Evolutionary conservation across 2,329 filamentous ascomycete genomes (phyloP), one percentile per base, ranked within the genome.

Genomic region (Cercospora brassicicola): DNA sequence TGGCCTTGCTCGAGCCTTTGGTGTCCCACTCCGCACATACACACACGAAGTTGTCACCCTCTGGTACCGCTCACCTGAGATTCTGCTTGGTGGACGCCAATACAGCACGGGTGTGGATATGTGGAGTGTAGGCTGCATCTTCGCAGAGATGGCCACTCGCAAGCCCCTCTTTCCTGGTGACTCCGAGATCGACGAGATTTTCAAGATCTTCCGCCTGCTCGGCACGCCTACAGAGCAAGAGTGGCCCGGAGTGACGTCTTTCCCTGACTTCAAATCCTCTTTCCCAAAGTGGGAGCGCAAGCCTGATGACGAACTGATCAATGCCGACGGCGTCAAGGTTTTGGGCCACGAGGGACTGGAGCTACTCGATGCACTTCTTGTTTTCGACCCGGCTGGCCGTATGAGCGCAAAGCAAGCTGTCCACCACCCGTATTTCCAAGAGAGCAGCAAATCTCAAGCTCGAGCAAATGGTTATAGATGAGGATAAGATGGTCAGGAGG

Each of bases 91-190:
- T 78, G 93, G 93, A 66, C 89, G 93, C 62, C 93, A 96, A 79
- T 97, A 97, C 82, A 95, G 92, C 13, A 97, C 93, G 13, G 93
- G 93, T 66, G 93, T 97, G 51, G 93, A 97, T 77, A 97, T 97
- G 91, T 97, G 93, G 93, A 95, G 92, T 33, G 90, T 94, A 60
- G 93, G 93, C 70, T 95, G 93, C 80, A 97, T 97, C 80, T 96
- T 97, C 79, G 93, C 94, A 9, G 93, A 97, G 81, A 97, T 97
- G 94, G 96, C 92, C 81, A 97, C 93, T 1, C 88, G 92, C 76
- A 96, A 96, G 82, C 93, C 93, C 4, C 85, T 97, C 53, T 97
- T 97, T 84, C 93, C 93, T 11, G 93, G 93, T 67, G 93, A 97
- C 79, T 95, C 92, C 4, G 92, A 96, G 78, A 96, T 96, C 81